Evolutionary conservation across 768 basidiomycete genomes (phyloP).

Genomic region (Lactarius indigo): DNA sequence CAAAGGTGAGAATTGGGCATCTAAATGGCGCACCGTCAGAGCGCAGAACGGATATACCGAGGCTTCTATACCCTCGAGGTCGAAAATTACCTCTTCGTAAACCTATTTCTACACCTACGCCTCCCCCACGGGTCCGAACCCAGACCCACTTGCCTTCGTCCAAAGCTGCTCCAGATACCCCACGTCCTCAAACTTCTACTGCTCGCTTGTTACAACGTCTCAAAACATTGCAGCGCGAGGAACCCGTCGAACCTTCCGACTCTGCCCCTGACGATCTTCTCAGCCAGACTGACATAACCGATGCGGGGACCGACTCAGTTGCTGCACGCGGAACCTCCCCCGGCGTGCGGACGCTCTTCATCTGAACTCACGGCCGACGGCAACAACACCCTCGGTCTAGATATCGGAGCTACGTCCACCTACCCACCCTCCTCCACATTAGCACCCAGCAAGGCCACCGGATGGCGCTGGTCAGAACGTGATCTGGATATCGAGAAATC

Average conservation of each 20-base stretch:
- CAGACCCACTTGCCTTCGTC: conserved; percentile 5
- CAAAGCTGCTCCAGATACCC: background rate
- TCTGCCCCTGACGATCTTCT: conserved; percentile 14
- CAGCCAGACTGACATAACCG: conserved; percentile 13
- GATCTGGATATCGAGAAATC: conserved; percentile 20
- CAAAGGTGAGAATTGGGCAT: conserved; percentile 75
- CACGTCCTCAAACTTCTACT: conserved; percentile 15
- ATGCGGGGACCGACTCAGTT: conserved; percentile 13
- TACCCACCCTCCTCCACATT: conserved; percentile 8
- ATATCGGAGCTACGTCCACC: conserved; percentile 25
- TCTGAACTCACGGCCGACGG: conserved; percentile 24
- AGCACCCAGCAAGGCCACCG: conserved; percentile 12
- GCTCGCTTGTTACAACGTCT: conserved; percentile 24
- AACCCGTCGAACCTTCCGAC: conserved; percentile 4
- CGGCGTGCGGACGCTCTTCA: background rate
- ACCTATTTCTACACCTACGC: background rate
- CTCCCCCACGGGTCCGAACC: background rate
- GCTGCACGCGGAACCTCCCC: background rate
- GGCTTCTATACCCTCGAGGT: conserved; percentile 11
- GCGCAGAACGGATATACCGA: conserved; percentile 43
- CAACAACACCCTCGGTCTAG: conserved; percentile 33
- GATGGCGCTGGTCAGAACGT: conserved; percentile 16
- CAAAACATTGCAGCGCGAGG: conserved; percentile 16
- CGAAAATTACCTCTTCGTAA: conserved; percentile 15
- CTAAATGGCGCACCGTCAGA: conserved; percentile 77